These are phyloP conservation scores for Fulvia fulva DNA, from an alignment of 2,329 filamentous ascomycete genomes.

Conservation along the genomic window DNA sequence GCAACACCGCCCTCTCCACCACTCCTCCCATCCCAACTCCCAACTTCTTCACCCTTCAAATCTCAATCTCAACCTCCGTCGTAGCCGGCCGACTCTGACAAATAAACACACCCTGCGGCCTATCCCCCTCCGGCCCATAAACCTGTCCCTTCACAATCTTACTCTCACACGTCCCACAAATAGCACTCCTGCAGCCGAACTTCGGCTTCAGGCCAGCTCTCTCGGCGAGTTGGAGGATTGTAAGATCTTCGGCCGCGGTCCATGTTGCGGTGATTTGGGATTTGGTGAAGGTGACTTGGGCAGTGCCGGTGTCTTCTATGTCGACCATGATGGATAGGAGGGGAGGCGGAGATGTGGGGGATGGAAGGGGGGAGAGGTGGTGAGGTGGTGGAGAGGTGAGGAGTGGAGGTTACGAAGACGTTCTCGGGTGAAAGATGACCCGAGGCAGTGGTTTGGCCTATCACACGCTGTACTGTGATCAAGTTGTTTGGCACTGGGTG, in stretches of 20 bases:
- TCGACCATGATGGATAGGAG: constrained; percentile 4
- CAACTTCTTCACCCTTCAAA: constrained; percentile 10
- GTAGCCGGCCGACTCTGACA: constrained; percentile 26
- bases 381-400: too few relatives aligned
- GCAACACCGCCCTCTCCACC: not conserved
- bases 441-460: too few relatives aligned
- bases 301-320: constrained; percentile 17
- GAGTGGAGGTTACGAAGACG: too few relatives aligned
- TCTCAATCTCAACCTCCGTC: constrained; percentile 24
- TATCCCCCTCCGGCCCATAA: constrained; percentile 22
- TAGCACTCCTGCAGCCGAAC: constrained; percentile 24
- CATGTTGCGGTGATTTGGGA: constrained; percentile 21
- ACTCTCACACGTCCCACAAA: constrained; percentile 20
- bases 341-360: too few relatives aligned
- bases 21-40: not conserved
- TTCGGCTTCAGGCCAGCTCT: constrained; percentile 22
- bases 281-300: constrained; percentile 20
- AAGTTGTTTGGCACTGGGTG: too few relatives aligned
- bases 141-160: constrained; percentile 21
- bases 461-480: too few relatives aligned
- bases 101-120: constrained; percentile 23
- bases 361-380: too few relatives aligned
- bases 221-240: constrained; percentile 25
- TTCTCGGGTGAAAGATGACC: too few relatives aligned
- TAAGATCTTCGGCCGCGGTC: constrained; percentile 20